Percentiles rank a stretch among this genome's conserved stretches.
phyloP scores from a whole-genome alignment of 257 asterid genomes.

The Solanum clarkiae region DNA sequence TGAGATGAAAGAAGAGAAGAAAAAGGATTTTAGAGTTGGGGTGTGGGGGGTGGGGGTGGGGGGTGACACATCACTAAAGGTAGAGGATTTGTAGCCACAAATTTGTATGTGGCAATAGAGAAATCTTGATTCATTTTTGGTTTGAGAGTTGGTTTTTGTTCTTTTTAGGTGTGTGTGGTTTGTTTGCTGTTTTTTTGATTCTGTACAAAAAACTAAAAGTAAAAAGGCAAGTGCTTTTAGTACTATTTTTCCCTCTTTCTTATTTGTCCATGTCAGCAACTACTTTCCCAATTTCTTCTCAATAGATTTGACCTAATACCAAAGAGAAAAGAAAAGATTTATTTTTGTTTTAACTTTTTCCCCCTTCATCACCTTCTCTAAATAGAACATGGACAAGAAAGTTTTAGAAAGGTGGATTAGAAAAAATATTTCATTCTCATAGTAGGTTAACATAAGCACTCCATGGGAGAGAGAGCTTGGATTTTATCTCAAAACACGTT shows the following conservation, averaged over 20 bases:
- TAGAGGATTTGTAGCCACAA: constrained; percentile 58
- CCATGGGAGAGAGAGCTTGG: no score
- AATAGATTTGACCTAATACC: neutral
- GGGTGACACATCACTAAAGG: constrained; percentile 38
- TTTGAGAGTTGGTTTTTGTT: neutral
- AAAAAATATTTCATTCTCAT: neutral
- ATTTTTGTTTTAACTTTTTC: neutral
- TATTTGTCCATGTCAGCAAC: constrained; percentile 29
- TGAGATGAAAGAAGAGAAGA: constrained; percentile 2
- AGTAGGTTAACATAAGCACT: no score
- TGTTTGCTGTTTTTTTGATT: neutral
- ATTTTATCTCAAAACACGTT: no score
- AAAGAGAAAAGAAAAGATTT: neutral
- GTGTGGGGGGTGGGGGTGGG: constrained; percentile 12
- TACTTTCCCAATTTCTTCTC: constrained; percentile 7
- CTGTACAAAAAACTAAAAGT: neutral
- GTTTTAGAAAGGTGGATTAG: neutral
- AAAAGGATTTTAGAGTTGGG: neutral
- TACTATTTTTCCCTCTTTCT: neutral
- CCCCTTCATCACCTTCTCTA: neutral
- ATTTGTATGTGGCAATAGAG: constrained; percentile 53
- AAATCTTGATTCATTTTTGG: constrained; percentile 23
- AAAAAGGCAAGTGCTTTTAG: neutral
- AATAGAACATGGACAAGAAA: neutral
- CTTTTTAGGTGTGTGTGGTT: neutral